A percentile compares a stretch with the other conserved stretches of the same genome.
phyloP scores from a whole-genome alignment of 1,139 yeast genomes.

The Candida glucosophila region DNA sequence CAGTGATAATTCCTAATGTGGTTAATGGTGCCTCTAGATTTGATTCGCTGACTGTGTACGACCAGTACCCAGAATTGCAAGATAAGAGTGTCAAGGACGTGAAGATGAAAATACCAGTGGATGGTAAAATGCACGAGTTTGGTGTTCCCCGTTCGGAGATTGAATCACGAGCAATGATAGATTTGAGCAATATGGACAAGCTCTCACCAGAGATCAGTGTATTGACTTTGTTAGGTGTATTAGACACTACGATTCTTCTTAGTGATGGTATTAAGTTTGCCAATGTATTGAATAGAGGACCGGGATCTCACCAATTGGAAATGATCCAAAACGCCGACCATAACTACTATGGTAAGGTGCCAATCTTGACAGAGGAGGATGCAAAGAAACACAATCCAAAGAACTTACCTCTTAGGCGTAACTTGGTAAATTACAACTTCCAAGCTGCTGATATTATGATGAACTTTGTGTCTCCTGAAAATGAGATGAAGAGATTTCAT shows the following conservation, averaged over 20 bases:
- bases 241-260: slow-evolving; percentile 58
- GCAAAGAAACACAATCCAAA: slow-evolving; percentile 25
- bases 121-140: slow-evolving; percentile 36
- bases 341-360: slow-evolving; percentile 53
- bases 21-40: slow-evolving; percentile 3
- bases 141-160: slow-evolving; percentile 47
- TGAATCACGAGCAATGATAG: slow-evolving; percentile 42
- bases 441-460: slow-evolving; percentile 45
- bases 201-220: slow-evolving; percentile 45
- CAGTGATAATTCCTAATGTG: slow-evolving; percentile 48
- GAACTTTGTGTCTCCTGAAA: slow-evolving; percentile 42
- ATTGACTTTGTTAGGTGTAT: slow-evolving; percentile 62
- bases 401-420: slow-evolving; percentile 16
- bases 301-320: slow-evolving; percentile 44
- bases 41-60: slow-evolving; percentile 17
- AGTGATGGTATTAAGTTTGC: slow-evolving; percentile 55
- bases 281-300: slow-evolving; percentile 44
- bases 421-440: slow-evolving; percentile 47
- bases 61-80: slow-evolving; percentile 20
- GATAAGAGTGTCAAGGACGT: slow-evolving; percentile 6
- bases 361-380: slow-evolving; percentile 21
- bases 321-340: slow-evolving; percentile 71
- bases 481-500: slow-evolving; percentile 46
- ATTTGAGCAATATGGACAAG: slow-evolving; percentile 31
- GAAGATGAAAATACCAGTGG: slow-evolving; percentile 32